These are phyloP conservation scores for Fomitopsis schrenkii DNA, from an alignment of 1,284 basidiomycete species.

Conservation along the genomic window DNA sequence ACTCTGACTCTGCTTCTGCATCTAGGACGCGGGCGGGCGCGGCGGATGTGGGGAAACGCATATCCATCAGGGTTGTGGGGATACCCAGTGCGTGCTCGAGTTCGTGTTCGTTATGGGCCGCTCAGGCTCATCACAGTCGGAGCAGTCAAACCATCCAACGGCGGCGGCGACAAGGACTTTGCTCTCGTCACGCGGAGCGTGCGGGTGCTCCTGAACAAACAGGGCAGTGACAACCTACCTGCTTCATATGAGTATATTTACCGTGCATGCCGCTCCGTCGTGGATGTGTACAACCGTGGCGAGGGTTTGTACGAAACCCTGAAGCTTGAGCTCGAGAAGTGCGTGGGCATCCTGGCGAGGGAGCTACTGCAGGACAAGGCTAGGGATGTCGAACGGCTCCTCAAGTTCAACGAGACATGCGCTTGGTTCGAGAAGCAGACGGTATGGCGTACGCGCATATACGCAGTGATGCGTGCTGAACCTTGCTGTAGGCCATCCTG, in stretches of 20 bases:
- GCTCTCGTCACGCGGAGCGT: constrained; percentile 39
- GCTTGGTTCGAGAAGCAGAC: constrained; percentile 61
- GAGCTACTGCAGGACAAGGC: constrained; percentile 28
- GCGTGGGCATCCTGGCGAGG: constrained; percentile 34
- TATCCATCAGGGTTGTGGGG: constrained; percentile 42
- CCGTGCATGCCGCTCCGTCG: constrained; percentile 48
- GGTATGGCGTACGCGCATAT: constrained; percentile 33
- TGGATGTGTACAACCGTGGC: constrained; percentile 47
- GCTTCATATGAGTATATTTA: constrained; percentile 55
- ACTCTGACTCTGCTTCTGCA: constrained; percentile 55
- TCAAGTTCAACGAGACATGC: constrained; percentile 46
- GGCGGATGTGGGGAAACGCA: constrained; percentile 29
- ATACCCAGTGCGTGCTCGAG: constrained; percentile 31
- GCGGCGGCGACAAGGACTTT: constrained; percentile 20
- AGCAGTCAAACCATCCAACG: constrained; percentile 15
- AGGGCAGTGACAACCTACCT: constrained; percentile 30
- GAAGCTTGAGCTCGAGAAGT: constrained; percentile 51
- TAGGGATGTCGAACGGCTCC: constrained; percentile 44
- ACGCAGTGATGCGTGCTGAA: background rate
- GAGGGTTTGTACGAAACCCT: constrained; percentile 50
- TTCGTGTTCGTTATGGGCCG: background rate
- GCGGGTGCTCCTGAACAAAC: constrained; percentile 37
- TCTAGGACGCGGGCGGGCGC: constrained; percentile 42
- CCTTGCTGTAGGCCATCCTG: constrained; percentile 40
- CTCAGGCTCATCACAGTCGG: no score